Conservation (phyloP, 1,284 basidiomycete genomes). For the Ustilago crameri region DNA sequence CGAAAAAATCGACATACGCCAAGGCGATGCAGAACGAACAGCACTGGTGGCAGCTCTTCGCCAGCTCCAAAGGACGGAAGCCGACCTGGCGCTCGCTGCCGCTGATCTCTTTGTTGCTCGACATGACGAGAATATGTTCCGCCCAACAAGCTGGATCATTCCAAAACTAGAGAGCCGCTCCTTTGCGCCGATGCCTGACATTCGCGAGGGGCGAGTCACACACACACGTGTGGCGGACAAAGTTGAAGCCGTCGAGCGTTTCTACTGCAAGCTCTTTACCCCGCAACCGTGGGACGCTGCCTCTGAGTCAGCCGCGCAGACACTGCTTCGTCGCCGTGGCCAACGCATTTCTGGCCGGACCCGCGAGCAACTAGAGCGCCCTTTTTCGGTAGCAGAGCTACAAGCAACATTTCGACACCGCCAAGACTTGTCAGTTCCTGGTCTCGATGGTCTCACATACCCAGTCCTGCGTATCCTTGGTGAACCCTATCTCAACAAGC, state of each 20-base stretch:
- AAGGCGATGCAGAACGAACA: not conserved
- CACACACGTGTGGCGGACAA: no score
- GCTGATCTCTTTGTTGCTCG: conserved; percentile 3
- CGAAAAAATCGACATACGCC: conserved; percentile 3
- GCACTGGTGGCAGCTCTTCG: not conserved
- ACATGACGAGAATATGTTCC: conserved; percentile 9
- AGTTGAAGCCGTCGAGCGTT: no score
- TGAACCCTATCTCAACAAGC: not conserved
- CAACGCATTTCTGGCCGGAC: not conserved
- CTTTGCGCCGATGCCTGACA: conserved; percentile 4
- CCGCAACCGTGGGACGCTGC: no score
- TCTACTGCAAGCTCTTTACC: no score
- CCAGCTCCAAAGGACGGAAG: not conserved
- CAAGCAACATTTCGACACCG: not conserved
- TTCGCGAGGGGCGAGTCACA: not conserved
- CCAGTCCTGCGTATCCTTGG: conserved; percentile 1
- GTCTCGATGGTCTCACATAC: conserved; percentile 9
- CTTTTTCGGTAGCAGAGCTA: conserved; percentile 2
- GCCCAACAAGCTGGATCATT: conserved; percentile 13
- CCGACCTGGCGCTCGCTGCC: conserved; percentile 3
- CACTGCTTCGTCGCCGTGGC: no score
- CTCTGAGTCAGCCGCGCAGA: no score
- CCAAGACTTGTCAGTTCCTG: conserved; percentile 7
- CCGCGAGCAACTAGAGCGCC: not conserved
- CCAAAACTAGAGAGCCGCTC: conserved; percentile 4